Base-by-base conservation (phyloP, 805 yeast genomes). In the Lipomyces japonicus region DNA sequence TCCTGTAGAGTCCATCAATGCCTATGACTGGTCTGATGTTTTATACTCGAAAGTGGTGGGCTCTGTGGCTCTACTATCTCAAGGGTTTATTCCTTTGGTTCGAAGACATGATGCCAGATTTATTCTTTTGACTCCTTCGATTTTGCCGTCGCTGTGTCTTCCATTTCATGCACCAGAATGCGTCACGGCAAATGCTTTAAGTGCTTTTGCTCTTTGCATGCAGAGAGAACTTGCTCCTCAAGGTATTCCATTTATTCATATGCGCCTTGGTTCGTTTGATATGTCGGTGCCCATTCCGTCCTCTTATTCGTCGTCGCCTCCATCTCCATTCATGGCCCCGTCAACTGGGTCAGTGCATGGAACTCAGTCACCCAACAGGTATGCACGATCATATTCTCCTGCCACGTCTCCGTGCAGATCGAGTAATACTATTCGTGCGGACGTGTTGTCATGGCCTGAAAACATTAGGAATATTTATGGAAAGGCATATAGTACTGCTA, bases 121-220 rank as follows among this genome's bases (percentile, higher is more conserved):
- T 23, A 67, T 83, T 23, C 62, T 79, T 21, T 60, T 82, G 16
- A 72, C 79, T 12, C 84, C 87, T 2, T 73, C 72, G 42, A 77
- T 83, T 43, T 72, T 79, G 24, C 73, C 82, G 39, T 66, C 77
- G 2, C 65, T 83, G 47, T 65, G 72, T 30, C 68, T 82, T 42
- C 82, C 85, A 4, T 83, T 77, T 68, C 85, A 82, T 63, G 76
- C 81, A 1, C 75, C 84, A 0, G 89, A 83, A 54, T 71, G 79
- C 24, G 62, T 81, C 31, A 74, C 76, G n/a, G 74, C 75, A 28
- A 72, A 72, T 32, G 70, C 78, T 1, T 51, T 82, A 32, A 55
- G 67, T 3, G 49, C 70, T 0, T 52, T 77, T 18, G 65, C 75
- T 4, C 53, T 65, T 16, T 64, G 72, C 30, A 58, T 77, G 43